phyloP scores from a whole-genome alignment of 352 stramenopile species.

The Phytophthora ramorum region DNA sequence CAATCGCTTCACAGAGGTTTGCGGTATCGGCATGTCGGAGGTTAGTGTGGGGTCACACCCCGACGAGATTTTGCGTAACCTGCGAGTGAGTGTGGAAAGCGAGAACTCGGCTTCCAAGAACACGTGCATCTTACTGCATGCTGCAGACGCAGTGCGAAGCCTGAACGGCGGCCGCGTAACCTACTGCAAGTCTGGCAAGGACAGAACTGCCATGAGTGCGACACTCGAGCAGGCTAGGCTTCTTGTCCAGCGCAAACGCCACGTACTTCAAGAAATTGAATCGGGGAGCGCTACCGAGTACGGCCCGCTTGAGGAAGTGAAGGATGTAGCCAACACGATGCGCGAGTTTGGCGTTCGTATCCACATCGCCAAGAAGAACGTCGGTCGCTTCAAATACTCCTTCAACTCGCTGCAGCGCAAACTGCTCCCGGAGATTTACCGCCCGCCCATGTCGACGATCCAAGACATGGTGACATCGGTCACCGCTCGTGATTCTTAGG shows the following conservation, averaged over 20 bases:
- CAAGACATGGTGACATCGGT: slow-evolving; percentile 93
- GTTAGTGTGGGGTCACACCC: slow-evolving; percentile 64
- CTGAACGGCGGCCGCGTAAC: slow-evolving; percentile 93
- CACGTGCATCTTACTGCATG: slow-evolving; percentile 87
- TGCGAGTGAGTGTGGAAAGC: slow-evolving; percentile 67
- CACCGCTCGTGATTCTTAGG: slow-evolving; percentile 86
- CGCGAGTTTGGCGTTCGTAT: slow-evolving; percentile 94
- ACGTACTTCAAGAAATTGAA: slow-evolving; percentile 81
- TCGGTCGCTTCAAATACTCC: slow-evolving; percentile 95
- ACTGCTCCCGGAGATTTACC: slow-evolving; percentile 94
- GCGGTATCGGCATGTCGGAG: slow-evolving; percentile 49
- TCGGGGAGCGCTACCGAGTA: slow-evolving; percentile 45
- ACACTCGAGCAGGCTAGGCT: slow-evolving; percentile 95
- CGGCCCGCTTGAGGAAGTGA: slow-evolving; percentile 78
- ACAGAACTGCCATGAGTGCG: slow-evolving; percentile 97
- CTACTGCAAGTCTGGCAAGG: slow-evolving; percentile 99
- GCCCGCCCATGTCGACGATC: slow-evolving; percentile 89
- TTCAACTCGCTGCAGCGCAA: slow-evolving; percentile 98
- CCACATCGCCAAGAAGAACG: slow-evolving; percentile 97
- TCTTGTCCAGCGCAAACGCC: slow-evolving; percentile 77
- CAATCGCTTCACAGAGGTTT: slow-evolving; percentile 59
- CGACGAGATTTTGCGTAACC: slow-evolving; percentile 73
- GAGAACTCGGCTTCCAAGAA: slow-evolving; percentile 88
- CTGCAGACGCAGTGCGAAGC: slow-evolving; percentile 86
- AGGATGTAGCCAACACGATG: slow-evolving; percentile 87